Evolutionary conservation across 2,329 filamentous ascomycete genomes (phyloP).

Genomic region (Pseudogymnoascus sp.): DNA sequence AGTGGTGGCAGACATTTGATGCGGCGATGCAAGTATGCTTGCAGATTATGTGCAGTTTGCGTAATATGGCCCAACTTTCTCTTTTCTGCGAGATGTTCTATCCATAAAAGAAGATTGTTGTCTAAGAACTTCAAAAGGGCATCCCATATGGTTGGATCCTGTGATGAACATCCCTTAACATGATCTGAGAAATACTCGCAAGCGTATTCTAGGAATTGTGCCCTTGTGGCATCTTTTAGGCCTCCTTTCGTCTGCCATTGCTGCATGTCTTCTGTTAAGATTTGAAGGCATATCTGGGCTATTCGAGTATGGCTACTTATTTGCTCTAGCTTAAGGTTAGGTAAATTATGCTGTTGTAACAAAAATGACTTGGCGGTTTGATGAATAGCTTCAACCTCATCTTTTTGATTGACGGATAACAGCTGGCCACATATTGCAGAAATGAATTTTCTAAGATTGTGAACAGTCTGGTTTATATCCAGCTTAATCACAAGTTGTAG

Average conservation of each 20-base stretch:
- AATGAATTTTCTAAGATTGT: constrained; percentile 23
- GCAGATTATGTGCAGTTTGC: constrained; percentile 30
- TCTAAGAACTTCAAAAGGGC: not conserved
- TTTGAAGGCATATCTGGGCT: constrained; percentile 25
- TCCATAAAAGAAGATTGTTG: constrained; percentile 29
- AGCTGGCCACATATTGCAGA: constrained; percentile 29
- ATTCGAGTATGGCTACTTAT: constrained; percentile 23
- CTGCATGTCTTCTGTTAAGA: constrained; percentile 21
- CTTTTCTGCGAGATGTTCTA: constrained; percentile 28
- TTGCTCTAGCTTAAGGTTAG: constrained; percentile 26
- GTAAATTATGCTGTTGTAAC: constrained; percentile 19
- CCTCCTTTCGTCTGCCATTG: not conserved
- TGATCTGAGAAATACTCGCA: constrained; percentile 16
- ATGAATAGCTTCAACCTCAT: constrained; percentile 27
- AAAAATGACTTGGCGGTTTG: constrained; percentile 29
- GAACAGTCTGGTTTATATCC: constrained; percentile 25
- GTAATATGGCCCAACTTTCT: constrained; percentile 24
- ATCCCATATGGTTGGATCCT: constrained; percentile 3
- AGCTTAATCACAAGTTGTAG: constrained; percentile 27
- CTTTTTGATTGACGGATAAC: constrained; percentile 23
- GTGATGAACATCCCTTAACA: constrained; percentile 11
- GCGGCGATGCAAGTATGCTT: constrained; percentile 24
- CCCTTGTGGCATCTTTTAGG: not conserved
- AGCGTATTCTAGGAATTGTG: constrained; percentile 12
- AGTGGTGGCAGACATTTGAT: constrained; percentile 1